phyloP scores from a whole-genome alignment of 169 alveolate species.

The Plasmodium coatneyi region DNA sequence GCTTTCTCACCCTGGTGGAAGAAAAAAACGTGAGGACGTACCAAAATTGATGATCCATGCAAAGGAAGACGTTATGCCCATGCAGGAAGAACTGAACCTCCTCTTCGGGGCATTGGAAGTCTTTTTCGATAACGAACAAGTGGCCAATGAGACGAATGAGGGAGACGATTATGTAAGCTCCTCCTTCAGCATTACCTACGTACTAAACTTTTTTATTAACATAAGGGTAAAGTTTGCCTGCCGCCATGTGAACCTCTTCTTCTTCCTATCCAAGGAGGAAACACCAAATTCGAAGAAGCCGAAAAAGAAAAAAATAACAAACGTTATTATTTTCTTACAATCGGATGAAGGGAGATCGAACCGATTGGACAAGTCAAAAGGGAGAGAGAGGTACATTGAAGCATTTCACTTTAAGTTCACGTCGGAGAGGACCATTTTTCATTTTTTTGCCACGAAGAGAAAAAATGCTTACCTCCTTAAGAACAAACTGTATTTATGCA shows the following conservation, averaged over 20 bases:
- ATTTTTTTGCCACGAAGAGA: background rate
- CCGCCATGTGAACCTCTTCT: background rate
- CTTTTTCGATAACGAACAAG: background rate
- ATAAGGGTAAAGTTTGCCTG: background rate
- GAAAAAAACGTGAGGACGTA: background rate
- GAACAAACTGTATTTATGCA: background rate
- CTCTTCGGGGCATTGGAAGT: slow-evolving; percentile 6
- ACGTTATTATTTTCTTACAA: background rate
- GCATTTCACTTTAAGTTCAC: background rate
- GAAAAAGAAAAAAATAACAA: background rate
- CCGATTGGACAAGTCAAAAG: background rate
- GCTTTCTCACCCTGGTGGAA: background rate
- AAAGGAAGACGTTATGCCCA: background rate
- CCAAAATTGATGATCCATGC: background rate
- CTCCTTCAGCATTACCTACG: slow-evolving; percentile 2
- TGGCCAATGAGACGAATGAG: background rate
- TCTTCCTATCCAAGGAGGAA: background rate
- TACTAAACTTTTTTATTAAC: background rate
- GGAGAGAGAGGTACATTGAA: background rate
- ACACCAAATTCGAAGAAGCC: background rate
- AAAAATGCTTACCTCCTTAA: background rate
- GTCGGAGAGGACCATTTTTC: background rate
- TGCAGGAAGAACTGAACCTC: slow-evolving; percentile 1
- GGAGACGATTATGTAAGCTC: background rate
- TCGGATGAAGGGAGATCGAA: background rate